Base-by-base conservation (phyloP, 768 basidiomycete species). In the Mycena rebaudengoi region DNA sequence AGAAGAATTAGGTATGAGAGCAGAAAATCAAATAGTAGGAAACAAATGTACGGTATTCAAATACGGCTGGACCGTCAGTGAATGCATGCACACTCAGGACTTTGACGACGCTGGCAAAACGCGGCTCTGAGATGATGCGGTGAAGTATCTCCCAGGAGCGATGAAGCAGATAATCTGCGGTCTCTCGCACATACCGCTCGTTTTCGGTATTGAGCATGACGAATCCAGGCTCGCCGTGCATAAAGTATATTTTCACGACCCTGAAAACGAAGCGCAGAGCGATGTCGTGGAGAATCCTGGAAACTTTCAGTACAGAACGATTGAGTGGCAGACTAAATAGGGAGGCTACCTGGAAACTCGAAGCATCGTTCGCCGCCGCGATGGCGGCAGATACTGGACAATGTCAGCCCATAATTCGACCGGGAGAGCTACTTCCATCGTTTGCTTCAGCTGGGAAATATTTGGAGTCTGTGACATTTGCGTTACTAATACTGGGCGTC, bases 61-160 rank as follows among this genome's bases (percentile, higher is more conserved):
- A 81, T 21, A 77, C 69, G 10, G 75, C 73, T 20, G 75, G 73
- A 11, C 74, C 73, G 57, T 78, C 76, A 13, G 74, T 72, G 60
- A 72, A 79, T 10, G 76, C 76, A 45, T 79, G 68, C 3, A 82
- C 69, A 7, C 75, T 78, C n/a, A 82, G 39, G 46, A 75, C 75
- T 65, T 75, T 78, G 26, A 81, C 73, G 2, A 70, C 69, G 40
- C 51, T 71, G 39, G 79, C 80, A 56, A 82, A 81, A 14, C 56
- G 55, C 11, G 74, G 71, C 29, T 78, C 75, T 32, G 71, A 69
- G 50, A 71, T 69, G 45, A 81, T 81, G 50, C 74, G 75, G 41
- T 77, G 72, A 41, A 81, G 75, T 29, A 80, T 70, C 56, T 79
- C 80, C 78, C 78, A 82, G 8, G 80, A 80, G 21, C 71, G 76